These are phyloP conservation scores for Neoascochyta sp. DNA, from an alignment of 2,329 filamentous ascomycete genomes.

Conservation along the genomic window DNA sequence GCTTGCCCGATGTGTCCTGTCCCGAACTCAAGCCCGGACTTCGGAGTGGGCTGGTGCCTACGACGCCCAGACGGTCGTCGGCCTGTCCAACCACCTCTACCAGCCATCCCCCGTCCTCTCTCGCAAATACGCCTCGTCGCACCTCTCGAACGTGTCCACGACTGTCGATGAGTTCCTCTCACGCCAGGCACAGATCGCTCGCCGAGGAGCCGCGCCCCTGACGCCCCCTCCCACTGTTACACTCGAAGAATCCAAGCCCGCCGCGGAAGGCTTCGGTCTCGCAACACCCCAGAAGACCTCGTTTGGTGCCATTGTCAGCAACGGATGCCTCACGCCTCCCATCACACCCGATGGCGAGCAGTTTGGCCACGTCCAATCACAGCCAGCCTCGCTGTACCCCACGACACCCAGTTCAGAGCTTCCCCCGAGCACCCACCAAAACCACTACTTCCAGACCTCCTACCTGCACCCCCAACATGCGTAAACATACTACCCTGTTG, in stretches of 20 bases:
- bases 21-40: conserved; percentile 70
- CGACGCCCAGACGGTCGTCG: conserved; percentile 64
- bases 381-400: conserved; percentile 29
- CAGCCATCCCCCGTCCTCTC: conserved; percentile 64
- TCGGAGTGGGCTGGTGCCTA: conserved; percentile 71
- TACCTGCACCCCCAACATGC: conserved; percentile 38
- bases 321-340: conserved; percentile 79
- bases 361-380: conserved; percentile 32
- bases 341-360: conserved; percentile 69
- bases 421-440: conserved; percentile 27
- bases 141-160: conserved; percentile 62
- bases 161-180: conserved; percentile 65
- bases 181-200: conserved; percentile 52
- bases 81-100: conserved; percentile 62
- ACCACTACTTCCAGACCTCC: conserved; percentile 34
- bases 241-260: conserved; percentile 47
- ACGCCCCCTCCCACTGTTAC: conserved; percentile 59
- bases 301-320: conserved; percentile 58
- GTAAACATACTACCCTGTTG: conserved; percentile 19
- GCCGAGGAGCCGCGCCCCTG: conserved; percentile 44
- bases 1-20: conserved; percentile 80
- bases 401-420: conserved; percentile 38
- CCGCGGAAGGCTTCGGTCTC: conserved; percentile 53
- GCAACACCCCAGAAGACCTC: conserved; percentile 77
- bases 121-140: conserved; percentile 65